Conservation (phyloP, 371 early-diverging fungal genomes). For the Mortierella sp. region DNA sequence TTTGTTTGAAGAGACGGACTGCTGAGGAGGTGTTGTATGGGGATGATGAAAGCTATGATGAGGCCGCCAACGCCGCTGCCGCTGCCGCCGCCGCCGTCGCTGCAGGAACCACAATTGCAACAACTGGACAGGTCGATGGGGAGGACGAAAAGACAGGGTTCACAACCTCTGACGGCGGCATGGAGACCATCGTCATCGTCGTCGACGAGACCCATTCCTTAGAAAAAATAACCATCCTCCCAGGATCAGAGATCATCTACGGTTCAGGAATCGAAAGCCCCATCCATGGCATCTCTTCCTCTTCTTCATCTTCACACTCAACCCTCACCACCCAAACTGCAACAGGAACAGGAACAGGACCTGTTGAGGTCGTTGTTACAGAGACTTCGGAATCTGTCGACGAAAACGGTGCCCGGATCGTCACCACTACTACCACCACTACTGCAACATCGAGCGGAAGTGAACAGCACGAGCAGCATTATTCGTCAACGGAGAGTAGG, state of each 20-base stretch:
- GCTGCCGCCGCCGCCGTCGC: background rate
- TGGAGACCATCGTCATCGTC: background rate
- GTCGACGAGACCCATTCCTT: background rate
- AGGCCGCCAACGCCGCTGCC: background rate
- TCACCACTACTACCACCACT: background rate
- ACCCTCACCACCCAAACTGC: background rate
- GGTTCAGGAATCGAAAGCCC: background rate
- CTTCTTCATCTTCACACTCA: background rate
- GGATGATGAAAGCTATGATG: conserved; percentile 1
- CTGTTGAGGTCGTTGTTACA: background rate
- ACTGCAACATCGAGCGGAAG: background rate
- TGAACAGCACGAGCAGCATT: background rate
- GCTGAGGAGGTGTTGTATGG: conserved; percentile 29
- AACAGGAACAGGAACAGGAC: background rate
- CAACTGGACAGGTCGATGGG: background rate
- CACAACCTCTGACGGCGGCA: background rate
- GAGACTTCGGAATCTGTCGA: background rate
- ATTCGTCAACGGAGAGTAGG: background rate
- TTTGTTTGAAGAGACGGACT: conserved; percentile 30
- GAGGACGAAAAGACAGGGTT: background rate
- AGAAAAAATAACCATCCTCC: background rate
- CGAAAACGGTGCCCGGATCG: background rate
- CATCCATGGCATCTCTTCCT: background rate
- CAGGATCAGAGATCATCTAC: conserved; percentile 1
- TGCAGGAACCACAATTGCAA: background rate